Conservation (phyloP, 1,284 basidiomycete species). For the Ustilago loliicola region DNA sequence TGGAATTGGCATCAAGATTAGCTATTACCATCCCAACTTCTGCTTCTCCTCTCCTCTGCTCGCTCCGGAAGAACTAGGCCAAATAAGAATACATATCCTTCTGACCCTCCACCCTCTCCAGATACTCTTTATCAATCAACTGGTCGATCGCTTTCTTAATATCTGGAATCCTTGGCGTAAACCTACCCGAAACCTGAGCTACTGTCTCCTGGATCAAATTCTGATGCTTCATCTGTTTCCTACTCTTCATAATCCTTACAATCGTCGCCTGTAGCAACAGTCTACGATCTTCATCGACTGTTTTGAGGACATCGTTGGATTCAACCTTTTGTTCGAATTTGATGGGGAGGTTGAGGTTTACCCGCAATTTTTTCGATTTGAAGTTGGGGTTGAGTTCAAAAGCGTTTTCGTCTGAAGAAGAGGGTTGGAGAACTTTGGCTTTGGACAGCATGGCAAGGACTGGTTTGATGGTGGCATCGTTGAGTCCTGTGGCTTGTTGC, state of each 20-base stretch:
- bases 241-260: slow-evolving; percentile 97
- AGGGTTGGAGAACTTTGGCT: slow-evolving; percentile 83
- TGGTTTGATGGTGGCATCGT: slow-evolving; percentile 85
- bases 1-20: too few species aligned
- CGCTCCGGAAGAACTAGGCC: too few species aligned
- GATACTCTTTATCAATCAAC: slow-evolving; percentile 96
- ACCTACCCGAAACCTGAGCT: slow-evolving; percentile 87
- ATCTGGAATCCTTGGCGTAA: slow-evolving; percentile 89
- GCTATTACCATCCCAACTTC: too few species aligned
- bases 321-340: slow-evolving; percentile 95
- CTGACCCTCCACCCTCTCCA: slow-evolving; percentile 86
- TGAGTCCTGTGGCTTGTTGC: slow-evolving; percentile 83
- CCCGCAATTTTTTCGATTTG: slow-evolving; percentile 89
- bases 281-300: slow-evolving; percentile 97
- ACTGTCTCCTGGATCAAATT: slow-evolving; percentile 94
- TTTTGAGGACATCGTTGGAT: slow-evolving; percentile 89
- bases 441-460: slow-evolving; percentile 87
- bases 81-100: slow-evolving; percentile 67
- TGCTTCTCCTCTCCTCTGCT: background rate
- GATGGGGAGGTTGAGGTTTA: slow-evolving; percentile 93
- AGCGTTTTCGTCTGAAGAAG: slow-evolving; percentile 73
- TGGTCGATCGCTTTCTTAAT: slow-evolving; percentile 94
- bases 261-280: slow-evolving; percentile 97
- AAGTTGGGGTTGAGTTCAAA: slow-evolving; percentile 82
- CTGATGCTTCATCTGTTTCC: slow-evolving; percentile 96